Evolutionary conservation across 192 early-diverging fungal genomes (phyloP), one percentile per base, ranked within the genome.

Genomic region (Coemansia sp.): DNA sequence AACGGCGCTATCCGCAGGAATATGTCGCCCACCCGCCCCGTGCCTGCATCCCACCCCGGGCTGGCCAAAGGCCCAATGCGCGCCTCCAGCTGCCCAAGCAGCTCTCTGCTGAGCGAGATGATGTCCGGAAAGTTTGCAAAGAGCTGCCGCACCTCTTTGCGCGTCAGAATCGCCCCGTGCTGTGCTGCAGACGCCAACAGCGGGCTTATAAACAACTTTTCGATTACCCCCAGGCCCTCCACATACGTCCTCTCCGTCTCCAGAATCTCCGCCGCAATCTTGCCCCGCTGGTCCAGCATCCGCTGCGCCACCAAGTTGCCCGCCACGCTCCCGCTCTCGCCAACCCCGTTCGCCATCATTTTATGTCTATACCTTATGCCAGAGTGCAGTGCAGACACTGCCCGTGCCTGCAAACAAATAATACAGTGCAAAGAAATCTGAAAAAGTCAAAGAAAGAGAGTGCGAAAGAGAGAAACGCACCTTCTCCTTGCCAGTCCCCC

Each of bases 171-270:
- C 18, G 73, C 64, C 26, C 56, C 14, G 8, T 45, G 57, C 50
- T 68, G 65, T 54, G 64, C 61, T 21, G 65, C 72, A 22, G 72
- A 76, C 25, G 58, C 62, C 49, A 76, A 51, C 23, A 76, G 66
- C 51, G 72, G 72, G 31, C 30, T 35, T 40, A 76, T 65, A 47
- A 58, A 76, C 46, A 76, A 39, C 72, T 64, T 66, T 63, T 79
- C 71, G 37, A 79, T 70, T 14, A 79, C 56, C 22, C 42, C 54
- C 58, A 96, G 75, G 26, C 89, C 86, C 29, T 83, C 74, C 3
- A 96, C 92, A 69, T 96, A 96, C 3, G 90, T 88, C 50, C 78
- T 45, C 70, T 95, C 93, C 2, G 93, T 92, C 33, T 81, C 68
- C 31, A 93, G 60, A 15, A 95, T 88, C 69, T 95, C 93, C 15